Conservation (phyloP, 257 asterid genomes). For the Ocimum tenuiflorum region DNA sequence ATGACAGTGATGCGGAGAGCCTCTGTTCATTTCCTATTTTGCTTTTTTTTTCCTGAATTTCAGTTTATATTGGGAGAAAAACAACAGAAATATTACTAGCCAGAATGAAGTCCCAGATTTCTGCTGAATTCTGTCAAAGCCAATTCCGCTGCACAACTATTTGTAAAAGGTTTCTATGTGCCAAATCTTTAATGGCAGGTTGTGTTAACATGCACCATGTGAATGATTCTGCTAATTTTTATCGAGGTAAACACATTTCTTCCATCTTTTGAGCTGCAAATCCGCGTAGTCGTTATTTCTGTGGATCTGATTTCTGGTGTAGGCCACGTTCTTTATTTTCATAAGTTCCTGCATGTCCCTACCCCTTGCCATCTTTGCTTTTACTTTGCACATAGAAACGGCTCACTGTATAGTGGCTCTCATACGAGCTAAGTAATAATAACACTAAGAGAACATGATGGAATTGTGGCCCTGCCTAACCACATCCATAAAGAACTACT, state of each 20-base stretch:
- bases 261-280: not conserved
- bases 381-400: not conserved
- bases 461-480: slow-evolving; percentile 9
- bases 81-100: not conserved
- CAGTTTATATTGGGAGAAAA: not conserved
- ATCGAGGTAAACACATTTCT: not conserved
- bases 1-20: slow-evolving; percentile 19
- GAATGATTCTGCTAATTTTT: too few relatives aligned
- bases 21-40: not conserved
- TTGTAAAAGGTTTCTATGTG: not conserved
- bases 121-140: slow-evolving; percentile 13
- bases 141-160: not conserved
- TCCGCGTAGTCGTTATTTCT: not conserved
- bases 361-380: not conserved
- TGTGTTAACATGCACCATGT: not conserved
- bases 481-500: not conserved
- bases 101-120: not conserved
- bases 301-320: not conserved
- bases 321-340: not conserved
- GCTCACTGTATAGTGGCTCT: too few relatives aligned
- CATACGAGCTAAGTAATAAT: not conserved
- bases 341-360: slow-evolving; percentile 2
- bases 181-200: not conserved
- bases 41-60: not conserved
- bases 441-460: slow-evolving; percentile 4